A percentile compares a stretch with the other conserved stretches of the same genome.
Conservation (phyloP, 2,329 filamentous ascomycete species). For the Penicillium glabrum region DNA sequence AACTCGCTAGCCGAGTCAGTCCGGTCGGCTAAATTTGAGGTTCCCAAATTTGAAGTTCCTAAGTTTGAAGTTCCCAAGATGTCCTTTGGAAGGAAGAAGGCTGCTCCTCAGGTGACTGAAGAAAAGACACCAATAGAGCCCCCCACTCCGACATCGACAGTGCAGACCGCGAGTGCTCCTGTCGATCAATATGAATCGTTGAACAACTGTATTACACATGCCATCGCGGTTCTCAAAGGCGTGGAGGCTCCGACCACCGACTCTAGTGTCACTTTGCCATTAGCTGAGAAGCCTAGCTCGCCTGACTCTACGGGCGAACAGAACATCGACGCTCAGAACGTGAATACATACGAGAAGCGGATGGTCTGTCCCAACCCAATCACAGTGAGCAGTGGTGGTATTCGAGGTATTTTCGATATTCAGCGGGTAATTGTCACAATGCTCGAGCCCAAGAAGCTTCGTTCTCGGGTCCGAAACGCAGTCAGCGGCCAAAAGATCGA, state of each 20-base stretch:
- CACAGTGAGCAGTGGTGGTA: conserved; percentile 13
- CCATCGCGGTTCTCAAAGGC: not conserved
- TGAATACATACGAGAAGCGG: not conserved
- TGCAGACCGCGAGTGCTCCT: not conserved
- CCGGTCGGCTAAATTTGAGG: not conserved
- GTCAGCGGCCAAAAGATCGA: conserved; percentile 11
- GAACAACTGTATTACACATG: not conserved
- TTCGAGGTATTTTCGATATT: conserved; percentile 17
- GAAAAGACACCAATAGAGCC: not conserved
- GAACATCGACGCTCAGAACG: not conserved
- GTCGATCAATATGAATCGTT: not conserved
- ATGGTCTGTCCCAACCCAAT: conserved; percentile 13
- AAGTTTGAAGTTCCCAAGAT: not conserved
- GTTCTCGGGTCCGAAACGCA: conserved; percentile 8
- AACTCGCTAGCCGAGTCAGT: not conserved
- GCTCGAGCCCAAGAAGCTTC: conserved; percentile 10
- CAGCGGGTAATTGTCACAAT: conserved; percentile 16
- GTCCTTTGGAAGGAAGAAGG: conserved; percentile 1
- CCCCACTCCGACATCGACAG: not conserved
- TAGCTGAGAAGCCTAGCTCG: not conserved
- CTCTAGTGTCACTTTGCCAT: not conserved
- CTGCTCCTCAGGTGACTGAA: not conserved
- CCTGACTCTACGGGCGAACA: not conserved
- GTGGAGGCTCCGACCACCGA: not conserved
- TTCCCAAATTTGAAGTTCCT: not conserved